Evolutionary conservation across 306 rosid species (phyloP).

Genomic region (Abrus precatorius): DNA sequence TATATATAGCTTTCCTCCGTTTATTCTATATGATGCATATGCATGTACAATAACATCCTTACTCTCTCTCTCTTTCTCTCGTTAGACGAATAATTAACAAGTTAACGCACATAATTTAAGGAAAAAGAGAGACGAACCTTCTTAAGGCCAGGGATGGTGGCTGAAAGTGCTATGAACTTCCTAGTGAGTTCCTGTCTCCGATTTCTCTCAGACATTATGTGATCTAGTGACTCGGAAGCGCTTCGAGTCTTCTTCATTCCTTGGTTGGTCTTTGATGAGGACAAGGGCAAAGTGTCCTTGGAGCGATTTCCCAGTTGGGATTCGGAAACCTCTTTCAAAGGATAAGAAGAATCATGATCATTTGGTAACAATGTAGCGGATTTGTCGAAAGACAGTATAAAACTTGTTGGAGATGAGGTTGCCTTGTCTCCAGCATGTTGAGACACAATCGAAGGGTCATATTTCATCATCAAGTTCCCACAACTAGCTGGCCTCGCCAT

Average conservation of each 20-base stretch:
- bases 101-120: background rate
- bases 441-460: background rate
- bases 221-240: slow-evolving; percentile 41
- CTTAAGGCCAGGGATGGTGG: slow-evolving; percentile 48
- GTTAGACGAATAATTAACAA: background rate
- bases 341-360: background rate
- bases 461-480: background rate
- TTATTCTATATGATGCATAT: too few relatives aligned
- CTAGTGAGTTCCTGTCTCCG: slow-evolving; percentile 49
- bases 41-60: too few relatives aligned
- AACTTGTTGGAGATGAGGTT: slow-evolving; percentile 19
- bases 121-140: slow-evolving; percentile 33
- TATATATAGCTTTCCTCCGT: too few relatives aligned
- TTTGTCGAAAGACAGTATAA: slow-evolving; percentile 42
- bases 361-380: slow-evolving; percentile 37
- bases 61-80: too few relatives aligned
- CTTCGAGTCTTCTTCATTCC: slow-evolving; percentile 36
- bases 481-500: background rate
- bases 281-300: slow-evolving; percentile 17
- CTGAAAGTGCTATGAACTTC: slow-evolving; percentile 48
- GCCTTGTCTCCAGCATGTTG: background rate
- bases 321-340: background rate
- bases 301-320: background rate
- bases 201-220: slow-evolving; percentile 36
- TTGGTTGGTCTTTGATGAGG: background rate